Base-by-base conservation (phyloP, 1,284 basidiomycete genomes). In the Ceratobasidium papillatum region DNA sequence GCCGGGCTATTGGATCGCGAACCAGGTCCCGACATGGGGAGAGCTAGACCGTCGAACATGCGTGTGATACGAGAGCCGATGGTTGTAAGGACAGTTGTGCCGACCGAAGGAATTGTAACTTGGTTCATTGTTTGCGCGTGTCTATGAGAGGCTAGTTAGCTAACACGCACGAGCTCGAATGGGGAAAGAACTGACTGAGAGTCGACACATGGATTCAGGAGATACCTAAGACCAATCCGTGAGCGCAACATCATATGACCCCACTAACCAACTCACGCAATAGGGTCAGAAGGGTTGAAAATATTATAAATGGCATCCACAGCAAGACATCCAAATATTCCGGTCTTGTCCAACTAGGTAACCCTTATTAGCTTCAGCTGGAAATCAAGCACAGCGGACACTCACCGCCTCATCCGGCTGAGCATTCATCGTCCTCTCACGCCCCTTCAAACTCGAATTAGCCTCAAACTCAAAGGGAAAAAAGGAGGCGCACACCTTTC, bases 261-360 rank as follows among this genome's bases (percentile, higher is more conserved):
- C 3, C 14, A 47, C 17, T 32, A 54, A 9, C 38, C 22, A 58
- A 77, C 79, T 47, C 76, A 82, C 79, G 84, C 85, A 51, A 87
- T 83, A 0, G 86, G 86, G 78, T 88, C 86, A 36, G 85, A 84
- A 34, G 81, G 81, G 77, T 86, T 84, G 78, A 86, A 86, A 58
- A 87, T 82, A 78, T 87, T 87, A 80, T 86, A 85, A 19, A 84
- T 77, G 4, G 80, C 79, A 74, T 87, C 85, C 12, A 84, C 81
- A 0, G 86, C 83, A 78, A 87, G 81, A 78, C 87, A 88, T 1
- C 87, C 87, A 69, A 85, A 85, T 71, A 82, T 78, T 0, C 86
- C 86, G 8, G 83, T 80, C n/a, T 82, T 78, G 51, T 85, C 84
- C 25, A 85, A 80, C 78, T 85, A 78, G 0, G 73, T 74, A 58